Conservation (phyloP, 352 stramenopile genomes). For the Phytophthora colocasiae region DNA sequence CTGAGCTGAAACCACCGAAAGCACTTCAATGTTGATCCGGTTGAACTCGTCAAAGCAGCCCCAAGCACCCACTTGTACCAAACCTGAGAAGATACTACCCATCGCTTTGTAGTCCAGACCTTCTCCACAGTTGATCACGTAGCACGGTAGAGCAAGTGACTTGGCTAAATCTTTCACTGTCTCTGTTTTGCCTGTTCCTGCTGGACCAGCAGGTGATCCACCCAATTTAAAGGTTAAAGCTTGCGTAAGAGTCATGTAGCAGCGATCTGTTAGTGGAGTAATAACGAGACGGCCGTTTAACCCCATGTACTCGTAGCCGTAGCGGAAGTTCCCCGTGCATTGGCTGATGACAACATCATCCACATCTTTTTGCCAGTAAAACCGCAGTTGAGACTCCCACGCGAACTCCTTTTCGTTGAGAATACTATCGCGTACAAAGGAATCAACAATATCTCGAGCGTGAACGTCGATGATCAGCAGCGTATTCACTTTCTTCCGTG, state of each 20-base stretch:
- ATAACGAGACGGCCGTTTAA: constrained; percentile 93
- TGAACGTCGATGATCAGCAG: constrained; percentile 93
- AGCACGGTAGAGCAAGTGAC: constrained; percentile 91
- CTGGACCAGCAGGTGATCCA: constrained; percentile 88
- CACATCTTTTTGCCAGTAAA: constrained; percentile 93
- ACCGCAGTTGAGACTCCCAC: constrained; percentile 90
- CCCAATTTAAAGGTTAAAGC: constrained; percentile 94
- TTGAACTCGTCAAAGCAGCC: constrained; percentile 92
- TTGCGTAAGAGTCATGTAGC: constrained; percentile 95
- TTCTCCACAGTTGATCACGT: constrained; percentile 93
- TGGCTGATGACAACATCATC: constrained; percentile 92
- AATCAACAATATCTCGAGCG: constrained; percentile 90
- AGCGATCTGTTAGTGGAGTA: constrained; percentile 93
- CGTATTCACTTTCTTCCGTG: constrained; percentile 94
- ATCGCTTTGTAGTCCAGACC: constrained; percentile 94
- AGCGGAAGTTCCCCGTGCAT: constrained; percentile 92
- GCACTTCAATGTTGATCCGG: constrained; percentile 88
- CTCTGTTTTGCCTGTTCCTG: constrained; percentile 94
- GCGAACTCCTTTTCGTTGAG: constrained; percentile 92
- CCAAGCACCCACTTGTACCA: constrained; percentile 90
- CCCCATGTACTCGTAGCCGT: constrained; percentile 96
- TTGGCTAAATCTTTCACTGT: constrained; percentile 95
- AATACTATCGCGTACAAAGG: constrained; percentile 91
- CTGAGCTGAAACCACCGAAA: constrained; percentile 89
- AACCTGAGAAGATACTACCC: constrained; percentile 89